Evolutionary conservation across 441 rosid genomes (phyloP), one percentile per base, ranked within the genome.

Genomic region (Kokia cookei): DNA sequence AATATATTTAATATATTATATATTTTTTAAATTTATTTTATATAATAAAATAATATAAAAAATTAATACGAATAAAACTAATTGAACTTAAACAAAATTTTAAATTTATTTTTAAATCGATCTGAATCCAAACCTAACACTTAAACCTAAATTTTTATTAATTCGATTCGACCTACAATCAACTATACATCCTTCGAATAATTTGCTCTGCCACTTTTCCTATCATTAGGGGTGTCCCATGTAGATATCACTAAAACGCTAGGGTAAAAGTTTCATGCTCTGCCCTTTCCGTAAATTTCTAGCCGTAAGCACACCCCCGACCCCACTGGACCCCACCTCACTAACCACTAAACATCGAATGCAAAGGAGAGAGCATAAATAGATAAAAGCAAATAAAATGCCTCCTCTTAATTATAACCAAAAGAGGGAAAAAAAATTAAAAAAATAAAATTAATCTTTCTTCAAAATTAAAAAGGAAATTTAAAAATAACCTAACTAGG

Each of bases 401-500:
- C 40, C 48, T 17, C 22, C 19, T 37, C 7, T 6, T 6, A 6
- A 9, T 37, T 8, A 1, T 26, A n/a, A 51, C 42, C 2, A 50
- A 8, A 19, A 24, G 47, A 11, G 53, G 17, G 40, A 35, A 35
- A 4, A 43, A 43, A 47, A 45, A 12, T 1, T 9, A 11, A 69
- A 17, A 55, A 40, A 48, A 45, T 15, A 35, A 64, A 71, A 24
- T 26, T 35, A 37, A 57, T 4, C 40, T 35, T 4, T 6, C 53
- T 26, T 7, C 17, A 57, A 40, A 27, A 5, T 12, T 48, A 17
- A 17, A 14, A 43, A 19, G 26, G 74, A 67, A 76, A 55, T 35
- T 35, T 35, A 35, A 35, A 35, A 83, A 76, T 63, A 54, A 75
- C 58, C 58, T 53, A 7, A 53, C 58, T 53, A 17, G 58, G 58